phyloP scores from a whole-genome alignment of 148 eudicot species.

The Cornus controversa region DNA sequence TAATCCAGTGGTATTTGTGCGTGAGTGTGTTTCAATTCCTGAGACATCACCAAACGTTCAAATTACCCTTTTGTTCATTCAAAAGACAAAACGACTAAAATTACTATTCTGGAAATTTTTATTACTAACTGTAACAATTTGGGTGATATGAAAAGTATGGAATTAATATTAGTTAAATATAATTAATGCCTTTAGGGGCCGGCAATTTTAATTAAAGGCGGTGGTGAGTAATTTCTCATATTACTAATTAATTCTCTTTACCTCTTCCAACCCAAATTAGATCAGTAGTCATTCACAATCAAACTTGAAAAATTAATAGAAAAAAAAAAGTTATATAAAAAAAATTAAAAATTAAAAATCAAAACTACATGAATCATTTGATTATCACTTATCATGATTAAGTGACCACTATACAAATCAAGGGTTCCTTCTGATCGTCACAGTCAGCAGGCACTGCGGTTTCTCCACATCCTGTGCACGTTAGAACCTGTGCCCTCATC shows the following conservation, averaged over 20 bases:
- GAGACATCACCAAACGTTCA: conserved; percentile 12
- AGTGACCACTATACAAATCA: conserved; percentile 49
- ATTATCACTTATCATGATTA: conserved; percentile 36
- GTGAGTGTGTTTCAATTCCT: too few relatives aligned
- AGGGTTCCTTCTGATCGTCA: conserved; percentile 37
- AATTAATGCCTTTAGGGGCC: not conserved
- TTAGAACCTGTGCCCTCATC: conserved; percentile 56
- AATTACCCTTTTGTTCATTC: too few relatives aligned
- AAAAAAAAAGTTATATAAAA: not conserved
- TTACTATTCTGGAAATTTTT: too few relatives aligned
- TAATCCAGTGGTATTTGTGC: too few relatives aligned
- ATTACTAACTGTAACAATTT: too few relatives aligned
- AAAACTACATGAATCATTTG: conserved; percentile 11
- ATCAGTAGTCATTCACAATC: conserved; percentile 21
- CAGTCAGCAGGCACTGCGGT: conserved; percentile 13
- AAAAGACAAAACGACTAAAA: too few relatives aligned
- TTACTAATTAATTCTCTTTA: too few relatives aligned
- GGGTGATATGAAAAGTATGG: too few relatives aligned
- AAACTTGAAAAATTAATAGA: not conserved
- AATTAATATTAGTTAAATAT: not conserved
- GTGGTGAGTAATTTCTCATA: too few relatives aligned
- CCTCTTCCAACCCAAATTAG: too few relatives aligned
- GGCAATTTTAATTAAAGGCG: too few relatives aligned
- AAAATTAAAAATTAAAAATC: not conserved
- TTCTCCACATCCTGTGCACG: conserved; percentile 36